Evolutionary conservation across 2,329 filamentous ascomycete genomes (phyloP).

Genomic region (Xylariaceae sp.): DNA sequence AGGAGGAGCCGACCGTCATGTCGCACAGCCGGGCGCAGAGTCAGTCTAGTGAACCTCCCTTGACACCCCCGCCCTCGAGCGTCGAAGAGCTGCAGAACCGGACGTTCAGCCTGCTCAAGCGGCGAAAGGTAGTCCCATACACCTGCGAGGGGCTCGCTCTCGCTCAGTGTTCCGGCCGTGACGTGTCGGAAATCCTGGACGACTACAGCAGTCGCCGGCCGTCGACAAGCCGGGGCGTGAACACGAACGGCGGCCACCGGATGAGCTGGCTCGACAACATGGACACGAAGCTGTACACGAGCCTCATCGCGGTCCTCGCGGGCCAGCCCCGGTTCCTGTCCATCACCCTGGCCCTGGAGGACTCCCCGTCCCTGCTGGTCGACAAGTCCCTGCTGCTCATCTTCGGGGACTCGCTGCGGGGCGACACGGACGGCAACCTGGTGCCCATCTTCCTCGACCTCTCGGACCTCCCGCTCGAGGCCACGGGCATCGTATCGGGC

Average conservation of each 20-base stretch:
- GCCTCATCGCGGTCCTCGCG: slow-evolving; percentile 55
- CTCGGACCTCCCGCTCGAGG: slow-evolving; percentile 72
- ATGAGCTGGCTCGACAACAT: slow-evolving; percentile 53
- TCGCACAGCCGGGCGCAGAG: slow-evolving; percentile 34
- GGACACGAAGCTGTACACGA: slow-evolving; percentile 58
- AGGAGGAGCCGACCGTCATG: slow-evolving; percentile 46
- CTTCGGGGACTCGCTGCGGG: slow-evolving; percentile 70
- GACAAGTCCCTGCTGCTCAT: slow-evolving; percentile 62
- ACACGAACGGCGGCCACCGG: slow-evolving; percentile 33
- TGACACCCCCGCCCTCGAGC: slow-evolving; percentile 71
- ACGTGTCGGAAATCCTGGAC: slow-evolving; percentile 36
- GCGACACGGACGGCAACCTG: slow-evolving; percentile 64
- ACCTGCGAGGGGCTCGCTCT: slow-evolving; percentile 65
- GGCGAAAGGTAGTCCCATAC: slow-evolving; percentile 66
- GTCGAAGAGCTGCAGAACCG: slow-evolving; percentile 73
- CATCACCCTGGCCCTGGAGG: slow-evolving; percentile 65
- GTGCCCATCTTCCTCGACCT: slow-evolving; percentile 88
- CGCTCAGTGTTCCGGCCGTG: slow-evolving; percentile 72
- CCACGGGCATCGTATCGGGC: slow-evolving; percentile 91
- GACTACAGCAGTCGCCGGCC: slow-evolving; percentile 31
- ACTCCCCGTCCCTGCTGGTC: slow-evolving; percentile 67
- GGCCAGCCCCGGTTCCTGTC: slow-evolving; percentile 66
- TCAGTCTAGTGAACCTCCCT: slow-evolving; percentile 42
- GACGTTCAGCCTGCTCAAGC: slow-evolving; percentile 79
- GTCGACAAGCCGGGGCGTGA: slow-evolving; percentile 30